These are phyloP conservation scores for Sporothrix euskadiensis DNA, from an alignment of 2,329 filamentous ascomycete genomes.

Conservation along the genomic window DNA sequence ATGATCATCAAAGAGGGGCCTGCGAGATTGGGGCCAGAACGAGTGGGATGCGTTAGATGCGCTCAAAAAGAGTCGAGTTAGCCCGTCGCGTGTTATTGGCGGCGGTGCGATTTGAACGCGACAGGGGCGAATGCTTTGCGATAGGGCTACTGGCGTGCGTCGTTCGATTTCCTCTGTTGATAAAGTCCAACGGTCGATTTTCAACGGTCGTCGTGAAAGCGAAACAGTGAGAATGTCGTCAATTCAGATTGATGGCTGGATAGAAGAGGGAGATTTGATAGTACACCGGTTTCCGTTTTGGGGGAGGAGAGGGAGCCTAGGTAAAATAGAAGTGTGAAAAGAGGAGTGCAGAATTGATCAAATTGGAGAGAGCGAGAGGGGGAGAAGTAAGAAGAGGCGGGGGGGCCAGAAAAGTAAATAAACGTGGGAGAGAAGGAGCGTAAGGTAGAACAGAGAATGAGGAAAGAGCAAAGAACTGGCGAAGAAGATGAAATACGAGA, in stretches of 20 bases:
- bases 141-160: conserved; percentile 11
- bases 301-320: not conserved
- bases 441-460: not conserved
- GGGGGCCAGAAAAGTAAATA: conserved; percentile 5
- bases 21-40: not conserved
- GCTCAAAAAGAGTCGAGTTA: not conserved
- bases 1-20: conserved; percentile 6
- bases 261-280: not conserved
- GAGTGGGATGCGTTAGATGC: not conserved
- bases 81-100: not conserved
- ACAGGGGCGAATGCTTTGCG: not conserved
- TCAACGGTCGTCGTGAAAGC: not conserved
- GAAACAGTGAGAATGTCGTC: not conserved
- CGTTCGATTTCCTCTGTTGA: not conserved
- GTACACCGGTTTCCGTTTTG: conserved; percentile 9
- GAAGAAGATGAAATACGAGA: not conserved
- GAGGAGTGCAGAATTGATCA: not conserved
- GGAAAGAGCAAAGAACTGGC: conserved; percentile 9
- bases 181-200: not conserved
- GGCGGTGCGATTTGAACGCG: conserved; percentile 9
- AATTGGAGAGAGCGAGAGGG: not conserved
- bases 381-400: not conserved
- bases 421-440: not conserved
- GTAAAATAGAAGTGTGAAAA: not conserved
- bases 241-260: not conserved